These are phyloP conservation scores for Capronia americana DNA, from an alignment of 2,329 filamentous ascomycete species.

Conservation along the genomic window DNA sequence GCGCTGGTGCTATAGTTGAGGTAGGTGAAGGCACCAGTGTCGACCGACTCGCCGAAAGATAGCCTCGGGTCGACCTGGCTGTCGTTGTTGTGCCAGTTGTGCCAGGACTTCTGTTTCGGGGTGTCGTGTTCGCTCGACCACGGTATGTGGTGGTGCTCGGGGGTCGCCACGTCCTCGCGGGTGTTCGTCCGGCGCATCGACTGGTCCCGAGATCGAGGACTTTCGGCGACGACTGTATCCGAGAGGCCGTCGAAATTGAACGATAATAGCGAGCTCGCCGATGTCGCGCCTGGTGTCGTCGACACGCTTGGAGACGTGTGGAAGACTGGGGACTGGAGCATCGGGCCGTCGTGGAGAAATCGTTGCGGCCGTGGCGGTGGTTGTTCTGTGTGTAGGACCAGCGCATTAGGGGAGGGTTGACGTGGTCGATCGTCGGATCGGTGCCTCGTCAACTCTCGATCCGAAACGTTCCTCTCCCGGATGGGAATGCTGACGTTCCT, in stretches of 20 bases:
- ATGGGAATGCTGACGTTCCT: conserved; percentile 9
- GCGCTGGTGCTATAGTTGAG: conserved; percentile 36
- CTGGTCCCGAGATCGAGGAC: conserved; percentile 30
- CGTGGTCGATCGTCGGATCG: conserved; percentile 10
- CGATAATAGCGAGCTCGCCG: conserved; percentile 29
- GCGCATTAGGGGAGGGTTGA: conserved; percentile 14
- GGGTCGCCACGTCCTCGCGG: conserved; percentile 10
- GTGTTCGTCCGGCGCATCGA: conserved; percentile 17
- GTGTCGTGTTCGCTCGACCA: conserved; percentile 23
- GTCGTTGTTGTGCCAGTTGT: conserved; percentile 33
- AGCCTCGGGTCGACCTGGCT: conserved; percentile 32
- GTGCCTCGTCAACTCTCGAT: not conserved
- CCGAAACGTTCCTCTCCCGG: conserved; percentile 3
- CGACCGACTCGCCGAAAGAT: conserved; percentile 29
- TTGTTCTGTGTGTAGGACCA: conserved; percentile 5
- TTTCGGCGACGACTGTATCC: conserved; percentile 31
- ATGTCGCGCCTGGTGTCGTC: conserved; percentile 27
- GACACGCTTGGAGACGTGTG: conserved; percentile 14
- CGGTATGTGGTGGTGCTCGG: conserved; percentile 14
- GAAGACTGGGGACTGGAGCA: conserved; percentile 21
- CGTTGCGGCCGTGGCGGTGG: conserved; percentile 17
- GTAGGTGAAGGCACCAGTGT: conserved; percentile 34
- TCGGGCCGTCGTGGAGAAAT: conserved; percentile 16
- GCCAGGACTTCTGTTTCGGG: conserved; percentile 13
- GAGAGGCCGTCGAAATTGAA: conserved; percentile 35